A percentile compares a stretch with the other conserved stretches of the same genome.
phyloP scores from a whole-genome alignment of 805 yeast genomes.

The Tetrapisispora taiwanensis region DNA sequence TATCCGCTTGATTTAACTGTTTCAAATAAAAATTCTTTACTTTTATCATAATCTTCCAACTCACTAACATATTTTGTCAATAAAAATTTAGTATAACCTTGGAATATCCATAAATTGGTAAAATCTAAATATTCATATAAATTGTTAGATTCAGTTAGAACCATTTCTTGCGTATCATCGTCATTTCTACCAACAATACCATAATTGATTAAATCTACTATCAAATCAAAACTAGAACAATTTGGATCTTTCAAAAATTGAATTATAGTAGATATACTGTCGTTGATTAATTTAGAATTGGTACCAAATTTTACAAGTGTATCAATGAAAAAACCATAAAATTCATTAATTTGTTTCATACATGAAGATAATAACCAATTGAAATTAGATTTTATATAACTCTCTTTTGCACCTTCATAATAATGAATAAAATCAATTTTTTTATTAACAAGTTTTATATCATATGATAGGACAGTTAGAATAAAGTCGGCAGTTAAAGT shows the following conservation, averaged over 20 bases:
- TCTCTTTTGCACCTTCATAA: constrained; percentile 16
- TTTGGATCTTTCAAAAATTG: constrained; percentile 8
- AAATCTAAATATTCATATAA: constrained; percentile 18
- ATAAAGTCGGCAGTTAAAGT: constrained; percentile 14
- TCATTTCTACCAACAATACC: constrained; percentile 7
- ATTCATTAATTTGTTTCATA: constrained; percentile 3
- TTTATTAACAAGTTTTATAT: background rate
- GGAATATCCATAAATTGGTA: constrained; percentile 26
- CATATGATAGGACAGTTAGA: constrained; percentile 7
- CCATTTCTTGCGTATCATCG: constrained; percentile 6
- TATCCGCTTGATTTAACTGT: constrained; percentile 14
- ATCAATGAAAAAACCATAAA: constrained; percentile 12
- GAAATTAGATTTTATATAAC: constrained; percentile 17
- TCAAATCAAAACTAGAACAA: constrained; percentile 4
- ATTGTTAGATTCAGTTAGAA: constrained; percentile 5
- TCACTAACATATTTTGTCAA: constrained; percentile 3
- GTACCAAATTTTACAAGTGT: constrained; percentile 18
- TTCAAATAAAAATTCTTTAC: constrained; percentile 12
- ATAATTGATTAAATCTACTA: constrained; percentile 13
- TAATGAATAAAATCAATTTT: constrained; percentile 8
- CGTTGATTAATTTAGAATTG: constrained; percentile 6
- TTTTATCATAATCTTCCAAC: background rate
- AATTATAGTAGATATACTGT: constrained; percentile 9
- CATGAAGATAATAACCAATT: constrained; percentile 13
- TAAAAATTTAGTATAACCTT: constrained; percentile 17